These are phyloP conservation scores for Neurospora sp. DNA, from an alignment of 495 filamentous ascomycete genomes.

Conservation along the genomic window DNA sequence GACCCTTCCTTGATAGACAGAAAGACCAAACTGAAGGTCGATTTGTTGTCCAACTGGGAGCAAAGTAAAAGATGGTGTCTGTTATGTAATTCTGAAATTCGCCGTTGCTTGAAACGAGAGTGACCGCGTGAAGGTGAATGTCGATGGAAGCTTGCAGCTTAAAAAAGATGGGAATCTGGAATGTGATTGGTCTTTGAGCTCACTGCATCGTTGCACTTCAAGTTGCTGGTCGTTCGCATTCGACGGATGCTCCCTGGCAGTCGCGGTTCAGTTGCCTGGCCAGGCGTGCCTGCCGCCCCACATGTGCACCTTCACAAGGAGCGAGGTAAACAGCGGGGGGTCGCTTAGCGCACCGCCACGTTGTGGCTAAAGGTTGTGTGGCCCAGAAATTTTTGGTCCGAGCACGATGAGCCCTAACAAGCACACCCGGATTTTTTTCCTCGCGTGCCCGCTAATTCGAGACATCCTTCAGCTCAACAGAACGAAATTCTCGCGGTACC, in stretches of 20 bases:
- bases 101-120: background rate
- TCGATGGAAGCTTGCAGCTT: background rate
- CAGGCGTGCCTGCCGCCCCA: background rate
- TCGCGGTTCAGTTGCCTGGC: background rate
- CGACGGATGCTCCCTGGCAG: background rate
- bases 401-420: constrained; percentile 27
- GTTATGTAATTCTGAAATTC: background rate
- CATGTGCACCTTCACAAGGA: background rate
- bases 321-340: background rate
- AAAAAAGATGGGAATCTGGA: background rate
- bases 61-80: background rate
- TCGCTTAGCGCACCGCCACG: background rate
- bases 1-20: background rate
- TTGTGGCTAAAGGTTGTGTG: background rate
- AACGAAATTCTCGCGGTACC: constrained; percentile 21
- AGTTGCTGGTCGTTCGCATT: background rate
- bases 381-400: constrained; percentile 9
- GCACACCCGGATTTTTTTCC: constrained; percentile 26
- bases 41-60: background rate
- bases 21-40: background rate
- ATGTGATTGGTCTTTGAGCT: background rate
- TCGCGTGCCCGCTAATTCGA: constrained; percentile 22
- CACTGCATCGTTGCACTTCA: background rate
- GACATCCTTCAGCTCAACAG: constrained; percentile 19
- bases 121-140: background rate